A percentile compares a stretch with the other conserved stretches of the same genome.
Conservation (phyloP, 257 asterid species). For the Anisodus tanguticus region DNA sequence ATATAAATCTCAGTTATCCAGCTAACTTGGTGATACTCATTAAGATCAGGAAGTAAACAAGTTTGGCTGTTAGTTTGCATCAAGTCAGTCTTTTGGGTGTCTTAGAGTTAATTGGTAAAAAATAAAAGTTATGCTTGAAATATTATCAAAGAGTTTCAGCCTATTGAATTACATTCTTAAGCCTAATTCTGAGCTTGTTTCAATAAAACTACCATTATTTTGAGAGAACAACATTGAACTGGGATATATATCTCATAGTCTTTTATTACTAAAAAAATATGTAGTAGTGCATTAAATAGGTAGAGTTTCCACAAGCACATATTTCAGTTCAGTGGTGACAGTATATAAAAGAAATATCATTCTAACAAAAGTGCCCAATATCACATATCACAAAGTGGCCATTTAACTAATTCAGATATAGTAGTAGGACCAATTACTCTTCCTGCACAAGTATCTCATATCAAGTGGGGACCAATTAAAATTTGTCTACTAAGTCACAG, state of each 20-base stretch:
- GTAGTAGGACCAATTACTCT: neutral
- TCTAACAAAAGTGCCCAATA: slow-evolving; percentile 1
- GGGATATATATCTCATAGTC: neutral
- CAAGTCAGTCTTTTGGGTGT: neutral
- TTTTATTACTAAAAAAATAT: neutral
- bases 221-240: neutral
- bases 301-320: neutral
- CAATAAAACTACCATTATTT: neutral
- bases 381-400: neutral
- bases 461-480: neutral
- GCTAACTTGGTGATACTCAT: slow-evolving; percentile 15
- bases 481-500: neutral
- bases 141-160: neutral
- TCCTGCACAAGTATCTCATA: neutral
- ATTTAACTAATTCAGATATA: neutral
- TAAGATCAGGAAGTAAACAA: slow-evolving; percentile 23
- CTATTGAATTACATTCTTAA: neutral
- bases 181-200: neutral
- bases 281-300: neutral
- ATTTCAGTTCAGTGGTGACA: neutral
- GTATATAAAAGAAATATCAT: neutral
- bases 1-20: neutral
- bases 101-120: neutral
- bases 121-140: slow-evolving; percentile 2
- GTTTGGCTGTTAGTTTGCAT: slow-evolving; percentile 11